Percentiles rank a stretch among this genome's conserved stretches.
Conservation (phyloP, 129 eudicot species). For the Silybum marianum region DNA sequence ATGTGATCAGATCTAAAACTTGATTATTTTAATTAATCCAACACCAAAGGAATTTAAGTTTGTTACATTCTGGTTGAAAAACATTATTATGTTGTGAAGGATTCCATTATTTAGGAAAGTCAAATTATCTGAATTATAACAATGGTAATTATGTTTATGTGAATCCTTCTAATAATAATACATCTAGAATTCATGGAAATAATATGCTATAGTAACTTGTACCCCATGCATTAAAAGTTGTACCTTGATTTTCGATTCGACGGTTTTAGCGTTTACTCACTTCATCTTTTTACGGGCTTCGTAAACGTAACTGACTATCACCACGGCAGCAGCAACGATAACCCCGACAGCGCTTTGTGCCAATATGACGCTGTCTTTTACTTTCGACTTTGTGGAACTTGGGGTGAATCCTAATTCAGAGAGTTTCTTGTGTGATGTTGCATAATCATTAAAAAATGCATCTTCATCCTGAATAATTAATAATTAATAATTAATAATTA, state of each 20-base stretch:
- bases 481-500: conserved; percentile 9
- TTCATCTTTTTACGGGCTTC: conserved; percentile 70
- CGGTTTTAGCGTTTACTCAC: conserved; percentile 23
- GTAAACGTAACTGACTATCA: conserved; percentile 65
- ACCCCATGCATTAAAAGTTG: conserved; percentile 20
- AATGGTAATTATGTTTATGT: conserved; percentile 20
- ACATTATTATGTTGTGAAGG: conserved; percentile 26
- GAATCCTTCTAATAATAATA: background rate
- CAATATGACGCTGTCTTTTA: conserved; percentile 61
- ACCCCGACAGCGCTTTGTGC: conserved; percentile 95
- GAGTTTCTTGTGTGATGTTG: conserved; percentile 89
- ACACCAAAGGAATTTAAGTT: conserved; percentile 15
- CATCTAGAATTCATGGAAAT: conserved; percentile 16
- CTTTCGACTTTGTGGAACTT: conserved; percentile 39
- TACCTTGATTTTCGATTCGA: background rate
- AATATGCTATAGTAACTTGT: conserved; percentile 16
- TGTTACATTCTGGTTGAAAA: conserved; percentile 33
- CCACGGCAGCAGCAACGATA: conserved; percentile 86
- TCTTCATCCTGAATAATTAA: conserved; percentile 67
- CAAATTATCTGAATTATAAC: conserved; percentile 13
- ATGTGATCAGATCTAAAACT: conserved; percentile 43
- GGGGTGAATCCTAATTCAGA: conserved; percentile 89
- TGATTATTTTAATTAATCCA: conserved; percentile 24
- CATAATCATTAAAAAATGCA: conserved; percentile 80
- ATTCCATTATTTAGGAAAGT: conserved; percentile 30